Evolutionary conservation across 2,329 filamentous ascomycete genomes (phyloP).

Genomic region (Pseudogymnoascus pannorum): DNA sequence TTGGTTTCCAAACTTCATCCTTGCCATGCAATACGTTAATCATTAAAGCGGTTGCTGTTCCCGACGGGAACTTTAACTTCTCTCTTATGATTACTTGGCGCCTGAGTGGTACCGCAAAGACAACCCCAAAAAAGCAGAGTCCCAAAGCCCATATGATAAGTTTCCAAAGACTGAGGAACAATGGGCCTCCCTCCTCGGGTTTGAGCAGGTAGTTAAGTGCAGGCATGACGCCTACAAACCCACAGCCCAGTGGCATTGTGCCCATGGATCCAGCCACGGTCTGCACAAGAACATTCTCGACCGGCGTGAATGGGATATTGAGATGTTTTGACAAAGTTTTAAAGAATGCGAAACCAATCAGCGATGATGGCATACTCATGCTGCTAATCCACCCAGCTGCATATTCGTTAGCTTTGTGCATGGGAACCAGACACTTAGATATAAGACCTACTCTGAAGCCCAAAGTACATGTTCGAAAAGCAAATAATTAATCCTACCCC

Average conservation of each 20-base stretch:
- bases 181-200: slow-evolving; percentile 68
- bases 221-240: slow-evolving; percentile 90
- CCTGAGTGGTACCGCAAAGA: slow-evolving; percentile 87
- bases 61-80: slow-evolving; percentile 87
- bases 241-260: slow-evolving; percentile 92
- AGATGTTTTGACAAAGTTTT: slow-evolving; percentile 67
- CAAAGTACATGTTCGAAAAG: slow-evolving; percentile 98
- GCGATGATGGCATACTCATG: slow-evolving; percentile 93
- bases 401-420: slow-evolving; percentile 40
- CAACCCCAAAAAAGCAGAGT: slow-evolving; percentile 91
- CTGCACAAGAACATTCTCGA: slow-evolving; percentile 95
- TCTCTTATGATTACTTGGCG: slow-evolving; percentile 90
- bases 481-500: slow-evolving; percentile 84
- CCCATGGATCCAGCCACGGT: slow-evolving; percentile 93
- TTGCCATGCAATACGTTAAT: slow-evolving; percentile 81
- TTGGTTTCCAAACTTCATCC: slow-evolving; percentile 7
- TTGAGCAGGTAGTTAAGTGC: slow-evolving; percentile 81
- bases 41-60: slow-evolving; percentile 89
- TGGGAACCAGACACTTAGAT: slow-evolving; percentile 25
- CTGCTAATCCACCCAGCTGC: slow-evolving; percentile 61
- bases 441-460: slow-evolving; percentile 71
- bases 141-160: slow-evolving; percentile 86
- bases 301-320: slow-evolving; percentile 76
- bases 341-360: slow-evolving; percentile 94
- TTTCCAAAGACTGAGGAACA: slow-evolving; percentile 65